Base-by-base conservation (phyloP, 306 rosid species). In the Dryas octopetala region DNA sequence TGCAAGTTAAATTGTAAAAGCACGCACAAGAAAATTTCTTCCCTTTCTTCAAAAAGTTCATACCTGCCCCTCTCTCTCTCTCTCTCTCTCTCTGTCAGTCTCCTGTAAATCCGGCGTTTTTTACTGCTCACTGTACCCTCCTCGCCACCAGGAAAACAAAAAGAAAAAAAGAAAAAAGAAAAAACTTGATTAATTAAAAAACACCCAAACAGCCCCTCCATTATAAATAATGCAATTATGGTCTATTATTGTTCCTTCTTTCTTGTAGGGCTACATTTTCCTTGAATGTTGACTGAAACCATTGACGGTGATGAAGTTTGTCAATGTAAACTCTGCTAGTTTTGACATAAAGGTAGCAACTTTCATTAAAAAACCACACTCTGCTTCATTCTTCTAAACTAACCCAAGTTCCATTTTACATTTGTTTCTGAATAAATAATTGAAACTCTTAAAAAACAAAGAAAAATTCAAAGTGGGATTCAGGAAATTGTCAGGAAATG, bases 61-160 rank as follows among this genome's bases (percentile, higher is more conserved):
- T n/a, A 51, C 77, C 68, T 66, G 72, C 23, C 43, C 26, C 73
- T 32, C 57, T 4, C 43, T 45, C 64, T 63, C 72, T 61, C 64
- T 63, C 72, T 61, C 32, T 28, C 57, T 4, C 43, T 45, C 68
- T 63, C 72, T 61, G 43, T 60, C 38, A 16, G 8, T 81, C 75
- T 54, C 91, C 85, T 75, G 19, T 58, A 72, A 78, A 77, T 85
- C 79, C 86, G 89, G 86, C 84, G 84, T 70, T 80, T 80, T 80
- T 68, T 68, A 15, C 87, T 72, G 11, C 70, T 40, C 70, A 68
- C 65, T 57, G 68, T 53, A 19, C 38, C 78, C 72, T 38, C 38
- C 38, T 58, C 16, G 28, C 54, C 4, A 26, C 23, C 12, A 45
- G 47, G 16, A 46, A 46, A 54, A 32, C 38, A 32, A 32, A 2